Evolutionary conservation across 2,329 filamentous ascomycete genomes (phyloP), one percentile per base, ranked within the genome.

Genomic region (Kalmusia sp.): DNA sequence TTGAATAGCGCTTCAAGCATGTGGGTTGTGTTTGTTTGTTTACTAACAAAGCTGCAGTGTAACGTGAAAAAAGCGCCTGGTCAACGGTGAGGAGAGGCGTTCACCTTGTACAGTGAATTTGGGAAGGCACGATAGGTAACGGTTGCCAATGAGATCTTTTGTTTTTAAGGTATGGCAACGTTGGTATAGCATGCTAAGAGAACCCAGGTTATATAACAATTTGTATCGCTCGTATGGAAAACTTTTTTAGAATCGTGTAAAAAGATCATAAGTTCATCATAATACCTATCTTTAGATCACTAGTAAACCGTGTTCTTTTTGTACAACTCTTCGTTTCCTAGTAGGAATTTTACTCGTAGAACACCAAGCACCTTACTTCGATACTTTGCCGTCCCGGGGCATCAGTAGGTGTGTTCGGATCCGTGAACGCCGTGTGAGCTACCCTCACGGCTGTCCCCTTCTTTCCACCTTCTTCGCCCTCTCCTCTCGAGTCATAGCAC

Each of bases 391-490:
- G 68, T 33, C 70, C 76, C 6, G 75, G 78, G 6, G 81, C 78
- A 49, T 79, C 81, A 21, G 64, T 62, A 0, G 83, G 80, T 11
- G 83, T 84, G 47, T 76, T 66, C 4, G 83, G 83, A 68, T 87
- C 84, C 9, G 61, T 58, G 51, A 74, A 74, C 2, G 92, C 92
- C 8, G 87, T 87, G 76, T 96, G 91, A 12, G 91, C 87, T 27
- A 78, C 79, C 40, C 77, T 63, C 3, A 79, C 65, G 11, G 77
- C 77, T 4, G 79, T 48, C 0, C 77, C 76, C 33, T 73, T 57
- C 48, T 62, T 69, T 1, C 76, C 78, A 51, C 60, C 70, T 14
- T 70, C 68, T 70, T 75, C 71, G 3, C 75, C 76, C 46, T 79
- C 72, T 4, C 78, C 78, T 30, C 64, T 68, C 8, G 72, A 77